These are phyloP conservation scores for Aspergillus texensis DNA, from an alignment of 2,329 filamentous ascomycete species.

Conservation along the genomic window DNA sequence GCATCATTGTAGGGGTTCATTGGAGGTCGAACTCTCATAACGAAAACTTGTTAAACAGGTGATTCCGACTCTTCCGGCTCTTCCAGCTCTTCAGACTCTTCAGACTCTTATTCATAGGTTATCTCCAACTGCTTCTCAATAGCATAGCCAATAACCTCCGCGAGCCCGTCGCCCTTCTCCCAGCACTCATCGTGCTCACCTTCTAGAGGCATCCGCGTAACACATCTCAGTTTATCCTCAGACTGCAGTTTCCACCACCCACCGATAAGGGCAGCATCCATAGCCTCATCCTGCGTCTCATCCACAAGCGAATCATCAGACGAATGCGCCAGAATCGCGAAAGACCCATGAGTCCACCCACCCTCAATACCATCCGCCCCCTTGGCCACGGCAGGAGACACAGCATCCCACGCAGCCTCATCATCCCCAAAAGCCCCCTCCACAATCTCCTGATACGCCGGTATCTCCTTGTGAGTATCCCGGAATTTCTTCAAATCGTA, in stretches of 20 bases:
- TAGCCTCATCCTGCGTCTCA: conserved; percentile 37
- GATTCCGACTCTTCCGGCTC: not conserved
- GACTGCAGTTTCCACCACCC: conserved; percentile 41
- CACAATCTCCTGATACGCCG: conserved; percentile 43
- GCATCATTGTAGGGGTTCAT: not conserved
- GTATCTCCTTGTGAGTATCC: conserved; percentile 33
- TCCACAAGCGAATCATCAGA: conserved; percentile 47
- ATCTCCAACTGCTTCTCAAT: conserved; percentile 29
- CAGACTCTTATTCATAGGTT: not conserved
- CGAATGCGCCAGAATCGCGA: conserved; percentile 46
- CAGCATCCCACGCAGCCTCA: conserved; percentile 40
- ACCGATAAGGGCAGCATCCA: conserved; percentile 57
- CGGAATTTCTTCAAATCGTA: conserved; percentile 46
- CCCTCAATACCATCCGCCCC: conserved; percentile 33
- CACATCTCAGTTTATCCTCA: conserved; percentile 36
- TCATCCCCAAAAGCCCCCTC: conserved; percentile 47
- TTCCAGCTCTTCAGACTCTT: too few relatives aligned
- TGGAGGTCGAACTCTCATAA: not conserved
- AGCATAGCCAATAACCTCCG: conserved; percentile 37
- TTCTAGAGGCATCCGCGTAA: conserved; percentile 41
- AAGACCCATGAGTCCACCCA: conserved; percentile 37
- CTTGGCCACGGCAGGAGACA: conserved; percentile 41
- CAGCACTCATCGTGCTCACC: conserved; percentile 48
- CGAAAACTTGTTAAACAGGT: not conserved
- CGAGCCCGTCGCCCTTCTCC: conserved; percentile 44